phyloP scores from a whole-genome alignment of 2,329 filamentous ascomycete genomes.

The Ascochyta pisi region DNA sequence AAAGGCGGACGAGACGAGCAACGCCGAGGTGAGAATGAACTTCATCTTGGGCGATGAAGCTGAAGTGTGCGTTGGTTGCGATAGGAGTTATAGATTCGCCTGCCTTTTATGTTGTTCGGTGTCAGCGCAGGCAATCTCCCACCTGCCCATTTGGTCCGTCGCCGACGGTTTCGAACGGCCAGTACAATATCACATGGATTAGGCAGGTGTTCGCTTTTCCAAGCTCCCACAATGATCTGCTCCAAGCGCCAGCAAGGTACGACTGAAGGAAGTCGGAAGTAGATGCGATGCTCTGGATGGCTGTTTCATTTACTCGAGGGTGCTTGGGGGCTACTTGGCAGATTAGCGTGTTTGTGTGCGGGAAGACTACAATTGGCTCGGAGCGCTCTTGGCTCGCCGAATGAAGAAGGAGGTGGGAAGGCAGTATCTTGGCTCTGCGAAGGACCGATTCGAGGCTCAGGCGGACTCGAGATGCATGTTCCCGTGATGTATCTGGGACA shows the following conservation, averaged over 20 bases:
- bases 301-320: slow-evolving; percentile 34
- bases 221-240: slow-evolving; percentile 14
- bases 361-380: slow-evolving; percentile 25
- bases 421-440: slow-evolving; percentile 23
- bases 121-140: not conserved
- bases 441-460: slow-evolving; percentile 21
- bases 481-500: slow-evolving; percentile 20
- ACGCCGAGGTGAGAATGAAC: slow-evolving; percentile 35
- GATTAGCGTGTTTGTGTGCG: slow-evolving; percentile 14
- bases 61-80: slow-evolving; percentile 3
- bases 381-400: slow-evolving; percentile 15
- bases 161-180: slow-evolving; percentile 13
- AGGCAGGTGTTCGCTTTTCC: slow-evolving; percentile 33
- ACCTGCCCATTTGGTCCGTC: slow-evolving; percentile 33
- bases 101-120: slow-evolving; percentile 23
- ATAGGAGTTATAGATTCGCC: not conserved
- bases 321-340: slow-evolving; percentile 29
- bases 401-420: slow-evolving; percentile 28
- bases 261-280: slow-evolving; percentile 20
- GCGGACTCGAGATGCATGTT: slow-evolving; percentile 11
- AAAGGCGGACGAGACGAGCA: slow-evolving; percentile 35
- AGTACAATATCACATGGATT: slow-evolving; percentile 22
- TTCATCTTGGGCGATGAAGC: slow-evolving; percentile 33
- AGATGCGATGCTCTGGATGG: slow-evolving; percentile 28
- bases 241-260: slow-evolving; percentile 33